These are phyloP conservation scores for Cercospora sesami DNA, from an alignment of 2,329 filamentous ascomycete species.

Conservation along the genomic window DNA sequence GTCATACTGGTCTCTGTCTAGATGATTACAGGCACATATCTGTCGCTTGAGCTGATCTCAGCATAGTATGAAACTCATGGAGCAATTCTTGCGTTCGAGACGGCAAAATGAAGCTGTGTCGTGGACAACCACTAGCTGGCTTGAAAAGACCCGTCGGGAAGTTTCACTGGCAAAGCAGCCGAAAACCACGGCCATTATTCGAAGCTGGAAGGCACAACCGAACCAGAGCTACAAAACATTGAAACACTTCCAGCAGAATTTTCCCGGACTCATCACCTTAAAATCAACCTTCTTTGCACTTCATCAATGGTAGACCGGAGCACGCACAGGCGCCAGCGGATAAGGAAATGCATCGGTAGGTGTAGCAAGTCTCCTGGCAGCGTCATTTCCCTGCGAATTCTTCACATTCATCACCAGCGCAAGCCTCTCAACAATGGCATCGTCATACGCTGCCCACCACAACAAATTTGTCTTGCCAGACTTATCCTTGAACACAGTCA, in stretches of 20 bases:
- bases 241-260: not conserved
- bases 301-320: not conserved
- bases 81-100: not conserved
- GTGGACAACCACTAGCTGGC: not conserved
- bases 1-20: not conserved
- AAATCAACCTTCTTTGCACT: not conserved
- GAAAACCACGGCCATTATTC: not conserved
- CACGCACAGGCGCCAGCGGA: not conserved
- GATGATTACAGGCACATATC: too few relatives aligned
- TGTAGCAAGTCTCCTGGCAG: not conserved
- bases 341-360: not conserved
- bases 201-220: not conserved
- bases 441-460: slow-evolving; percentile 3
- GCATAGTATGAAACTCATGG: not conserved
- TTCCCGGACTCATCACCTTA: not conserved
- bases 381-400: not conserved
- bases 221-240: not conserved
- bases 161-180: not conserved
- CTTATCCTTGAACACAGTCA: not conserved
- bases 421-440: not conserved
- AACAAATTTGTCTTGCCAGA: not conserved
- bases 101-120: not conserved
- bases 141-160: not conserved
- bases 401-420: not conserved
- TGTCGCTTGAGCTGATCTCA: not conserved